These are phyloP conservation scores for Pilobolus umbonatus DNA, from an alignment of 192 early-diverging fungal genomes.

Conservation along the genomic window DNA sequence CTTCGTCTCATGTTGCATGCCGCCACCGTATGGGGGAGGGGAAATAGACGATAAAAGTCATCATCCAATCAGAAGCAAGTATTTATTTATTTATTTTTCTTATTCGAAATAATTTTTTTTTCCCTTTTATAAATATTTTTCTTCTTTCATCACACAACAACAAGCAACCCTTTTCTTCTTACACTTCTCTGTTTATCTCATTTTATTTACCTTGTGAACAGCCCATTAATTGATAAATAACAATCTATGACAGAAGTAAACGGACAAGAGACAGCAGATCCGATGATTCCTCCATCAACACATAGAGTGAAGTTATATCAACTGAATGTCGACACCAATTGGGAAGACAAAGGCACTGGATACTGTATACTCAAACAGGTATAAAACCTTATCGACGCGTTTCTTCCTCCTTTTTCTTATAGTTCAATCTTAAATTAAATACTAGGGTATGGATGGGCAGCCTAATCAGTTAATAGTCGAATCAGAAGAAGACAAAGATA, in stretches of 20 bases:
- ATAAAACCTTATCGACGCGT: slow-evolving; percentile 18
- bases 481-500: slow-evolving; percentile 55
- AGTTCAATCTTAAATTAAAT: neutral
- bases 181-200: too few species aligned
- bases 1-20: too few species aligned
- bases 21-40: too few species aligned
- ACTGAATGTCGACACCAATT: slow-evolving; percentile 60
- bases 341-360: slow-evolving; percentile 86
- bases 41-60: too few species aligned
- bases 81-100: too few species aligned
- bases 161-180: neutral
- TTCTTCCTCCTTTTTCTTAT: neutral
- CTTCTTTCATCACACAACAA: neutral
- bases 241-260: slow-evolving; percentile 6
- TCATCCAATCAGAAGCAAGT: too few species aligned
- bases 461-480: slow-evolving; percentile 55
- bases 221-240: too few species aligned
- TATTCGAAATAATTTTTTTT: too few species aligned
- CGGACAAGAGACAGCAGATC: neutral
- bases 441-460: slow-evolving; percentile 11
- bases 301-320: slow-evolving; percentile 84
- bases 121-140: neutral
- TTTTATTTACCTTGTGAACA: too few species aligned
- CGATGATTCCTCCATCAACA: neutral
- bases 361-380: slow-evolving; percentile 65